Evolutionary conservation across 768 basidiomycete genomes (phyloP), one percentile per base, ranked within the genome.

Genomic region (Agrocybe pediades): DNA sequence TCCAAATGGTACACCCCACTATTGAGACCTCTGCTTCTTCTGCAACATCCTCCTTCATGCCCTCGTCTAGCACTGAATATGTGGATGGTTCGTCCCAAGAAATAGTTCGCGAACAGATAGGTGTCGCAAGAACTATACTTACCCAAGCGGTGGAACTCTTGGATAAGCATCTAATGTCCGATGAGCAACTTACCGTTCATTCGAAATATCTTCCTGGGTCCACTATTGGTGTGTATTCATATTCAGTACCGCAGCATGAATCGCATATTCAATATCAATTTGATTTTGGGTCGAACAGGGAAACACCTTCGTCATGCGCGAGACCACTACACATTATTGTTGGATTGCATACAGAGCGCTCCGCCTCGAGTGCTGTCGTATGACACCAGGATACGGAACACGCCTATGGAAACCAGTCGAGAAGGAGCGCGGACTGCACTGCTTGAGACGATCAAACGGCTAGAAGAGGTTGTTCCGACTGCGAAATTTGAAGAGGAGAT

Each of bases 271-370:
- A 48, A 46, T 49, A 30, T 51, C 9, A 16, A 27, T 40, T 6
- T 50, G 46, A 33, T 20, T 36, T 41, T 27, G 41, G 17, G 16
- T n/a, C n/a, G n/a, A n/a, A 17, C 57, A 92, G 91, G 91, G 45
- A 94, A 94, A 71, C 92, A 94, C 65, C 66, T 94, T 40, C 84
- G 92, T 33, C 92, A 94, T 75, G 90, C 89, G 20, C 78, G 87
- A 51, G 92, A 93, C 63, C 92, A 94, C 63, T 94, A 90, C 64
- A 74, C 78, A 48, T 78, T 92, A 23, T 77, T 92, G 5, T 62
- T 84, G 40, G 81, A 86, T 27, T 81, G 77, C 41, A 69, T 85
- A 46, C 64, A 73, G 36, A 62, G 59, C 19, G 73, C 77, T 11
- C 63, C 75, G 23, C 77, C 79, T 17, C 74, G 80, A 62, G 71